Evolutionary conservation across 176 grass and related monocot genomes (phyloP).

Genomic region (Panicum miliaceum): DNA sequence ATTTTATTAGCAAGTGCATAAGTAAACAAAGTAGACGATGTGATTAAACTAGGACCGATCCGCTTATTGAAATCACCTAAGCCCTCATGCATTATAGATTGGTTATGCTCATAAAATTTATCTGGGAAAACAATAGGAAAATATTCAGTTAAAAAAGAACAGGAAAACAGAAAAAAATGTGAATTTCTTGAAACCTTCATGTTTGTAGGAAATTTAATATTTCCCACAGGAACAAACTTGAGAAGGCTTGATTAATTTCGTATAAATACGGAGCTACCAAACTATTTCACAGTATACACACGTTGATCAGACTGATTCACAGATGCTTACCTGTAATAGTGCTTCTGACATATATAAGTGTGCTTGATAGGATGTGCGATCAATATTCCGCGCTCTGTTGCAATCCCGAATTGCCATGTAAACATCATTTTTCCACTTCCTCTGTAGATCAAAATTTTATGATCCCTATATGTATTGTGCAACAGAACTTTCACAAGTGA

Average conservation of each 20-base stretch:
- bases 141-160: constrained; percentile 20
- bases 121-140: constrained; percentile 14
- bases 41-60: constrained; percentile 7
- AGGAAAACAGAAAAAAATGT: neutral
- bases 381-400: constrained; percentile 65
- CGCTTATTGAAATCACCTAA: constrained; percentile 15
- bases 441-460: constrained; percentile 63
- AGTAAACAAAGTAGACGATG: neutral
- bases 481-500: constrained; percentile 29
- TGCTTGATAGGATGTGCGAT: constrained; percentile 70
- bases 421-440: constrained; percentile 97
- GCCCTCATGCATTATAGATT: neutral
- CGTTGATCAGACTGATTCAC: neutral
- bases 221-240: neutral
- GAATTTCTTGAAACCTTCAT: neutral
- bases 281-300: constrained; percentile 21
- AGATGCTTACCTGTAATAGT: constrained; percentile 70
- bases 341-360: constrained; percentile 82
- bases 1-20: neutral
- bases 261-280: constrained; percentile 8
- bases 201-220: neutral
- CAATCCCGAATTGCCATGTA: constrained; percentile 94
- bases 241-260: constrained; percentile 9
- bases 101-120: neutral
- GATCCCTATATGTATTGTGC: constrained; percentile 2